Evolutionary conservation across 2,329 filamentous ascomycete species (phyloP).

Genomic region (Fusarium xyrophilum): DNA sequence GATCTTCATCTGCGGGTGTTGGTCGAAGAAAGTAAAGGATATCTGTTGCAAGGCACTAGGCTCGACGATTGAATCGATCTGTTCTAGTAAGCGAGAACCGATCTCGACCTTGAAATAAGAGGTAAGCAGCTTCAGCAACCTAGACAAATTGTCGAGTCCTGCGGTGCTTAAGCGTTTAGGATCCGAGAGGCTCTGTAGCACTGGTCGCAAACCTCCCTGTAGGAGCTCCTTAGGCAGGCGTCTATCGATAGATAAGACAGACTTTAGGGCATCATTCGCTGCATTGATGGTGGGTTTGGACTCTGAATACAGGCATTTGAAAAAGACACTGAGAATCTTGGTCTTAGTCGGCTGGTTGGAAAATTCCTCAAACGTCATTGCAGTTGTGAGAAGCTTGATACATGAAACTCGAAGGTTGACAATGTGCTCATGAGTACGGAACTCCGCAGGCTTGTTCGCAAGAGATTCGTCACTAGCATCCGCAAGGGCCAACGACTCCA

Average conservation of each 20-base stretch:
- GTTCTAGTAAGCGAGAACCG: conserved; percentile 87
- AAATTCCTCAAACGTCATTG: conserved; percentile 93
- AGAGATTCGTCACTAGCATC: conserved; percentile 94
- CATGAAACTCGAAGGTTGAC: conserved; percentile 91
- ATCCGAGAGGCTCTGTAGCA: conserved; percentile 96
- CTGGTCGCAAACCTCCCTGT: conserved; percentile 90
- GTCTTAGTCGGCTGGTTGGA: conserved; percentile 71
- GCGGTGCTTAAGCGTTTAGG: conserved; percentile 87
- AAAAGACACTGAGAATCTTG: conserved; percentile 92
- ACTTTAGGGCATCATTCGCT: conserved; percentile 87
- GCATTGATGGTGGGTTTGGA: conserved; percentile 92
- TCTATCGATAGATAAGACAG: conserved; percentile 84
- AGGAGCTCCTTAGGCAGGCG: conserved; percentile 95
- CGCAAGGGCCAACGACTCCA: conserved; percentile 91
- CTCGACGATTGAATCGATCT: conserved; percentile 90
- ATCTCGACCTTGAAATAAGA: conserved; percentile 99
- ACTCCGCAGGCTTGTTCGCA: conserved; percentile 90
- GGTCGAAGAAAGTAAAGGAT: conserved; percentile 93
- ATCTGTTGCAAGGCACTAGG: conserved; percentile 81
- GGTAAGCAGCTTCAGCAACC: conserved; percentile 87
- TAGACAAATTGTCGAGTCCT: conserved; percentile 88
- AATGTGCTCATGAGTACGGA: conserved; percentile 94
- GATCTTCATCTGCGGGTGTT: conserved; percentile 91
- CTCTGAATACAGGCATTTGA: conserved; percentile 95
- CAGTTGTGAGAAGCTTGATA: conserved; percentile 89